Base-by-base conservation (phyloP, 345 rosid species). In the Raphanus raphanistrum region DNA sequence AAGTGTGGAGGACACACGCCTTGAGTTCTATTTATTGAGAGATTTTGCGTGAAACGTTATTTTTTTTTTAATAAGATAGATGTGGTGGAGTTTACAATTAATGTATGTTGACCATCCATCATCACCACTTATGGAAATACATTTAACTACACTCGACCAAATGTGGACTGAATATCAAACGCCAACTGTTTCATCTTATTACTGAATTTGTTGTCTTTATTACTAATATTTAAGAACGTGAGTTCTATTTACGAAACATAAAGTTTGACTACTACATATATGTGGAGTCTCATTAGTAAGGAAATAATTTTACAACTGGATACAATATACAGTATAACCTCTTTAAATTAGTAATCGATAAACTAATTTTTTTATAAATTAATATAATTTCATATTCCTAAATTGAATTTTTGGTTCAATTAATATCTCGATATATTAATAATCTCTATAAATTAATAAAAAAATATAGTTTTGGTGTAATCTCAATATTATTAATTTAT, bases 1-100 rank as follows among this genome's bases (percentile, higher is more conserved):
- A 68, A 85, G 85, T 90, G 87, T 89, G 93, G 87, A 76, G 79
- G 81, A 82, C 93, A 89, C 96, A 90, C 93, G 85, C 87, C 86
- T 65, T 52, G 10, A 76, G 74, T 76, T 76, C 43, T 86, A 87
- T 88, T 82, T 90, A 88, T 86, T 68, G 57, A 64, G 58, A 72
- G 43, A 70, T 60, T 69, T 43, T 55, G 29, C 63, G 72, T 57
- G 8, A 64, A 64, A 36, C 4, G 33, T 6, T 63, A 3, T 45
- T 29, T 8, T 1, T 57, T 15, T 75, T 45, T 25, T 4, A 25
- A 31, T 6, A 59, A 43, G 11, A 15, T 4, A 55, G 43, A 43
- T 72, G 70, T 50, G 65, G 64, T 63, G 28, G 78, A 76, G 55
- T 50, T 8, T 5, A 50, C 79, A 68, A 67, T 79, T 79, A 82